Conservation (phyloP, 345 rosid genomes). For the Isatis tinctoria region DNA sequence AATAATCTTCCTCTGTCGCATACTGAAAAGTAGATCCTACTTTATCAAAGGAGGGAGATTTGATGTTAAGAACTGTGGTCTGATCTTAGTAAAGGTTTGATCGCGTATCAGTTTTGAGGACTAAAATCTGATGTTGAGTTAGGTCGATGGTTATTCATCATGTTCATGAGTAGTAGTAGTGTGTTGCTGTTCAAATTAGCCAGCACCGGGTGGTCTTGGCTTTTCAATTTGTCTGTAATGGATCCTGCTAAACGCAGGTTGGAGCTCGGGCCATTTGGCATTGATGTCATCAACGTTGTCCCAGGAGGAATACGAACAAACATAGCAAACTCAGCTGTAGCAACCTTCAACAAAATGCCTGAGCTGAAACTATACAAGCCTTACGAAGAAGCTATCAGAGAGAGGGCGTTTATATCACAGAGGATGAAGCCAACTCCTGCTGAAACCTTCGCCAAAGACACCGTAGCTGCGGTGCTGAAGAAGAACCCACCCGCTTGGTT, state of each 20-base stretch:
- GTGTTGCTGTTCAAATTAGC: neutral
- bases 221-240: neutral
- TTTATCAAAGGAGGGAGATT: too few relatives aligned
- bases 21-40: neutral
- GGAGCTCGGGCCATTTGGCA: conserved; percentile 78
- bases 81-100: neutral
- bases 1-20: neutral
- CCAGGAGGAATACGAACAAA: conserved; percentile 87
- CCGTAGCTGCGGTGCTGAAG: conserved; percentile 54
- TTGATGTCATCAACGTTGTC: conserved; percentile 64
- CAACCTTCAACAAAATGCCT: conserved; percentile 59
- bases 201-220: neutral
- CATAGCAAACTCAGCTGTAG: conserved; percentile 57
- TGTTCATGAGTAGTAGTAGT: neutral
- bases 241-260: conserved; percentile 42
- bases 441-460: conserved; percentile 64
- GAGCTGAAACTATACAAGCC: conserved; percentile 78
- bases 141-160: neutral
- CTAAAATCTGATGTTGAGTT: neutral
- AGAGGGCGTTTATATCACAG: conserved; percentile 58
- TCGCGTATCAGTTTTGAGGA: neutral
- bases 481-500: conserved; percentile 81
- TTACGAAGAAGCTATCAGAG: conserved; percentile 51
- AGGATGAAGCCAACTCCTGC: conserved; percentile 53
- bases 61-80: neutral